Conservation (phyloP, 2,329 filamentous ascomycete genomes). For the Colletotrichum tamarilloi region DNA sequence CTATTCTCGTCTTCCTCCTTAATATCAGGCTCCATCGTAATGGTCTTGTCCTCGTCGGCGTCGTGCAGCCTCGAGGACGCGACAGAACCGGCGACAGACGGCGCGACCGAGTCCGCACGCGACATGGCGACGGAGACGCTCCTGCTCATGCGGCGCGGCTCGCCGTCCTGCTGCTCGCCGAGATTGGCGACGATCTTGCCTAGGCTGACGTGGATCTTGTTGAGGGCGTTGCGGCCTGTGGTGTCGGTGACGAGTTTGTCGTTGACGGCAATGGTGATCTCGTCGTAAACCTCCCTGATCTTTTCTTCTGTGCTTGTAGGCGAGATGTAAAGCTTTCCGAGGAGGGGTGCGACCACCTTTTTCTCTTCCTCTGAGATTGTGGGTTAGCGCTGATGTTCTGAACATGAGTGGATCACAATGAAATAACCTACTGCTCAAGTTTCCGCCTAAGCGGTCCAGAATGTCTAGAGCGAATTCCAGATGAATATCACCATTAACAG, state of each 20-base stretch:
- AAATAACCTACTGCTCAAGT: constrained; percentile 70
- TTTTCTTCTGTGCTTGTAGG: constrained; percentile 71
- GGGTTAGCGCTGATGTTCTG: constrained; percentile 43
- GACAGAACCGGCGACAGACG: constrained; percentile 7
- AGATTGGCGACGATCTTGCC: constrained; percentile 75
- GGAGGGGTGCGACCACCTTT: constrained; percentile 80
- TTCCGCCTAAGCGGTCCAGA: constrained; percentile 77
- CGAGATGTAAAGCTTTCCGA: constrained; percentile 85
- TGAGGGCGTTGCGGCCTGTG: constrained; percentile 71
- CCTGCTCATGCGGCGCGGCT: constrained; percentile 55
- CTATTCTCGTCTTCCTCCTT: constrained; percentile 57
- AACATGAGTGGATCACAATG: not conserved
- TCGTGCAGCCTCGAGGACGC: constrained; percentile 40
- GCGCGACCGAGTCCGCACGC: not conserved
- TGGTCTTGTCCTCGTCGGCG: constrained; percentile 50
- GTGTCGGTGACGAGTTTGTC: constrained; percentile 69
- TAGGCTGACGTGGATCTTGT: constrained; percentile 74
- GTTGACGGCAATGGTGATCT: constrained; percentile 72
- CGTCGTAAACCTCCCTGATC: constrained; percentile 67
- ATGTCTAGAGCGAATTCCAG: constrained; percentile 82
- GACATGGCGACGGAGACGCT: constrained; percentile 54
- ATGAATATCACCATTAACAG: constrained; percentile 81
- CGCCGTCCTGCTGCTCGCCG: constrained; percentile 54
- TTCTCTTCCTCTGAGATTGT: constrained; percentile 78
- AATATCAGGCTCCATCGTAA: constrained; percentile 56